Conservation (phyloP, 2,329 filamentous ascomycete genomes). For the Aspergillaceae sp. region DNA sequence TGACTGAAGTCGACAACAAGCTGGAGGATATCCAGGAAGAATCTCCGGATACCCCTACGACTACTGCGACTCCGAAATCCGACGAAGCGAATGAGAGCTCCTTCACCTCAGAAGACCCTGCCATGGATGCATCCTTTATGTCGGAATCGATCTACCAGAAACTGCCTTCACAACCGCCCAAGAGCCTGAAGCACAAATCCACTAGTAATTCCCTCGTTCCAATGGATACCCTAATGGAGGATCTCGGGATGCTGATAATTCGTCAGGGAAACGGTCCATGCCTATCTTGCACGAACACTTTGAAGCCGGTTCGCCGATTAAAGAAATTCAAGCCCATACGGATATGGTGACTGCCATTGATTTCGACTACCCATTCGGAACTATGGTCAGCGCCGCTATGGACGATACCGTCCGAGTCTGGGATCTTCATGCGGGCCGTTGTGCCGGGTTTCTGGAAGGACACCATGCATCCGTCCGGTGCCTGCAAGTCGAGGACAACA, state of each 20-base stretch:
- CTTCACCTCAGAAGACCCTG: slow-evolving; percentile 47
- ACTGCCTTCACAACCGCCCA: slow-evolving; percentile 59
- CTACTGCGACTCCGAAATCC: slow-evolving; percentile 27
- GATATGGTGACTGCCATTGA: slow-evolving; percentile 85
- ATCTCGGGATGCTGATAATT: slow-evolving; percentile 27
- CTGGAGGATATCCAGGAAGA: slow-evolving; percentile 56
- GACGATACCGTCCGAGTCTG: slow-evolving; percentile 93
- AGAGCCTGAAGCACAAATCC: slow-evolving; percentile 41
- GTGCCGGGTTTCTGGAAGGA: slow-evolving; percentile 83
- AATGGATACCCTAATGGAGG: too few species aligned
- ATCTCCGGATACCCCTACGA: slow-evolving; percentile 21
- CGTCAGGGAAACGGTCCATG: slow-evolving; percentile 61
- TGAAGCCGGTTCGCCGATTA: slow-evolving; percentile 77
- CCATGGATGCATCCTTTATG: slow-evolving; percentile 66
- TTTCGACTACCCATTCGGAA: slow-evolving; percentile 96
- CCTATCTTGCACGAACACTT: slow-evolving; percentile 93
- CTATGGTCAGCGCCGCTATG: slow-evolving; percentile 81
- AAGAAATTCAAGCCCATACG: slow-evolving; percentile 77
- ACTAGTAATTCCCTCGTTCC: slow-evolving; percentile 23
- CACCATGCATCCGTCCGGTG: slow-evolving; percentile 90
- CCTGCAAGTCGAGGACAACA: slow-evolving; percentile 89
- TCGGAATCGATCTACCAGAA: slow-evolving; percentile 97
- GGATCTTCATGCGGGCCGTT: slow-evolving; percentile 89
- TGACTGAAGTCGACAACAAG: slow-evolving; percentile 53
- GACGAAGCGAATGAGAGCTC: slow-evolving; percentile 37